A percentile compares a stretch with the other conserved stretches of the same genome.
These are phyloP conservation scores for Porcisia deanei DNA, from an alignment of 208 protist genomes.

Conservation along the genomic window DNA sequence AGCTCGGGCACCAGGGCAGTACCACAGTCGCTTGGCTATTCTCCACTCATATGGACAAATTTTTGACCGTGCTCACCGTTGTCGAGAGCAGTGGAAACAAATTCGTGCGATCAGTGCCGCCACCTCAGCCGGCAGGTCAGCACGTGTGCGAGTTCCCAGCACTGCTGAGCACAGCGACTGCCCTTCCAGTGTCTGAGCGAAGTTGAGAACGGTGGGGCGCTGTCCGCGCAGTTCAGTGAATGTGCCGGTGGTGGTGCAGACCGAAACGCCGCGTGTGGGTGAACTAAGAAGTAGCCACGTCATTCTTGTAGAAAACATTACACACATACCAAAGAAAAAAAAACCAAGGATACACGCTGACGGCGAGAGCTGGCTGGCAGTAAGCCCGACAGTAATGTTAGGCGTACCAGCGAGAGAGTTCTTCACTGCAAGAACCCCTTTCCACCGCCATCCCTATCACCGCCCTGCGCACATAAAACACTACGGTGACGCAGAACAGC, in stretches of 20 bases:
- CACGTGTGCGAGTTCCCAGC: constrained; percentile 45
- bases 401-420: constrained; percentile 90
- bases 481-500: constrained; percentile 77
- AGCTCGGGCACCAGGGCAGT: constrained; percentile 88
- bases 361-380: not conserved
- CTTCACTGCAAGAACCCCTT: constrained; percentile 91
- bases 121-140: constrained; percentile 41
- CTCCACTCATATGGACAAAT: constrained; percentile 71
- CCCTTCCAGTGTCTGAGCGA: constrained; percentile 60
- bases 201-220: constrained; percentile 52
- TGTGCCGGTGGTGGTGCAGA: constrained; percentile 81
- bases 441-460: constrained; percentile 75
- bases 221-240: constrained; percentile 64
- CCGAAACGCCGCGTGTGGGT: constrained; percentile 59
- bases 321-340: constrained; percentile 31
- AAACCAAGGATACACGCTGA: constrained; percentile 49
- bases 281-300: constrained; percentile 69
- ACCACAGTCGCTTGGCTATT: constrained; percentile 46
- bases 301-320: constrained; percentile 84
- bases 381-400: constrained; percentile 53
- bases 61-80: constrained; percentile 31
- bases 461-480: constrained; percentile 65
- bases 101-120: constrained; percentile 42
- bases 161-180: constrained; percentile 40
- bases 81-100: constrained; percentile 49